phyloP scores from a whole-genome alignment of 2,329 filamentous ascomycete genomes.

The Pseudomassariella vexata region DNA sequence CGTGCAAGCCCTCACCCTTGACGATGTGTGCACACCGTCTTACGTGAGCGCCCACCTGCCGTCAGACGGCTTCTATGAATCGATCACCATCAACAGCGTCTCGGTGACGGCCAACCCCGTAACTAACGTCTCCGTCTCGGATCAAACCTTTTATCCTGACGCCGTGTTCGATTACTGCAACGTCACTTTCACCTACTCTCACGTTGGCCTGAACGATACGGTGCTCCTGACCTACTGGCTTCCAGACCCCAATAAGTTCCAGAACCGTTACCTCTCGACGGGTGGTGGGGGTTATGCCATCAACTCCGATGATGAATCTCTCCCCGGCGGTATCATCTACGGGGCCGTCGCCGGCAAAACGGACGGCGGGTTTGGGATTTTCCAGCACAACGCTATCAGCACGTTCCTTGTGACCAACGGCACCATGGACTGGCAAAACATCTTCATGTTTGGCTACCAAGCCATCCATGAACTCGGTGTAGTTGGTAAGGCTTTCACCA shows the following conservation, averaged over 20 bases:
- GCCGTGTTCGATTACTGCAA: slow-evolving; percentile 33
- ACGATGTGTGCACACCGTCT: slow-evolving; percentile 12
- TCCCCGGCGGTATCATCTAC: slow-evolving; percentile 30
- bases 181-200: slow-evolving; percentile 38
- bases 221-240: slow-evolving; percentile 35
- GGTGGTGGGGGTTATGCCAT: slow-evolving; percentile 42
- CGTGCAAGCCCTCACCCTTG: slow-evolving; percentile 7
- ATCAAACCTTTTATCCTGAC: slow-evolving; percentile 17
- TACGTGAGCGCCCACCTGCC: slow-evolving; percentile 14
- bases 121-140: slow-evolving; percentile 24
- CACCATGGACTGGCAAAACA: slow-evolving; percentile 28
- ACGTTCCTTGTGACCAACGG: slow-evolving; percentile 31
- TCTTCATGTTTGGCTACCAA: slow-evolving; percentile 32
- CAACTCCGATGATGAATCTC: slow-evolving; percentile 24
- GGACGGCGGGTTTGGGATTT: slow-evolving; percentile 44
- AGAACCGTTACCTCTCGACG: slow-evolving; percentile 38
- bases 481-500: slow-evolving; percentile 37
- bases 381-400: slow-evolving; percentile 30
- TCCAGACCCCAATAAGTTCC: slow-evolving; percentile 33
- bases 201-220: slow-evolving; percentile 28
- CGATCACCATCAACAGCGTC: slow-evolving; percentile 19
- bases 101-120: slow-evolving; percentile 23
- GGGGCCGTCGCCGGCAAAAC: slow-evolving; percentile 43
- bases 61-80: slow-evolving; percentile 15
- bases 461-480: slow-evolving; percentile 28